phyloP scores from a whole-genome alignment of 1,284 basidiomycete genomes.

The Fistulinella cinereoalba region DNA sequence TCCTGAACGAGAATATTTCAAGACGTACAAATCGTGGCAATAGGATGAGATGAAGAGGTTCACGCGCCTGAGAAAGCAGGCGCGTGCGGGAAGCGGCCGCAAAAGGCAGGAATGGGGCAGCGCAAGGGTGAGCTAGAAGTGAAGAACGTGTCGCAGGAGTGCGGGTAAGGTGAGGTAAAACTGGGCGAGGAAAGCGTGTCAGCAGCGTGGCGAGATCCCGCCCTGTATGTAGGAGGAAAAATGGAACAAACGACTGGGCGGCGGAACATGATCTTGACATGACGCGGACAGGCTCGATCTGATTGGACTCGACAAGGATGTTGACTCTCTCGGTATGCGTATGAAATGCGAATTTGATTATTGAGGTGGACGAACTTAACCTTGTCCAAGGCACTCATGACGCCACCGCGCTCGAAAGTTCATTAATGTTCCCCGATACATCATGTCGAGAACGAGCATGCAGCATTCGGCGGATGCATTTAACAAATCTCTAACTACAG shows the following conservation, averaged over 20 bases:
- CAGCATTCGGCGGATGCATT: conserved; percentile 15
- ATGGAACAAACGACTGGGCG: conserved; percentile 40
- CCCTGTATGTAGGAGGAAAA: conserved; percentile 52
- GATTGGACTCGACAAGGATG: conserved; percentile 29
- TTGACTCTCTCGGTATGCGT: conserved; percentile 29
- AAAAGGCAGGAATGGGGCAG: conserved; percentile 56
- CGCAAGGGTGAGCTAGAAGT: conserved; percentile 44
- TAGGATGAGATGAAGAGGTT: conserved; percentile 29
- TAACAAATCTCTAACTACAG: conserved; percentile 30
- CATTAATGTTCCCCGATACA: conserved; percentile 37
- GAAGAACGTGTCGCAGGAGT: conserved; percentile 54
- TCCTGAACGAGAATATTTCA: conserved; percentile 34
- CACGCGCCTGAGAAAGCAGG: conserved; percentile 34
- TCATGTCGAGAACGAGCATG: conserved; percentile 31
- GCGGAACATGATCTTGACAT: conserved; percentile 25
- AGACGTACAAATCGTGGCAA: conserved; percentile 37
- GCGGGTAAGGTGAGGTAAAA: conserved; percentile 57
- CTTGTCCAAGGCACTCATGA: conserved; percentile 34
- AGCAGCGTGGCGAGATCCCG: conserved; percentile 57
- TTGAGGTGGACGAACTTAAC: conserved; percentile 37
- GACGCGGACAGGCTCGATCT: conserved; percentile 23
- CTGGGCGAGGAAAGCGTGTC: conserved; percentile 49
- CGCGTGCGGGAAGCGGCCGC: conserved; percentile 40
- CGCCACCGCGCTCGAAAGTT: conserved; percentile 31
- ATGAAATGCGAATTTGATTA: conserved; percentile 39